Percentiles rank a stretch among this genome's conserved stretches.
These are phyloP conservation scores for Avicennia marina DNA, from an alignment of 257 asterid genomes.

Conservation along the genomic window DNA sequence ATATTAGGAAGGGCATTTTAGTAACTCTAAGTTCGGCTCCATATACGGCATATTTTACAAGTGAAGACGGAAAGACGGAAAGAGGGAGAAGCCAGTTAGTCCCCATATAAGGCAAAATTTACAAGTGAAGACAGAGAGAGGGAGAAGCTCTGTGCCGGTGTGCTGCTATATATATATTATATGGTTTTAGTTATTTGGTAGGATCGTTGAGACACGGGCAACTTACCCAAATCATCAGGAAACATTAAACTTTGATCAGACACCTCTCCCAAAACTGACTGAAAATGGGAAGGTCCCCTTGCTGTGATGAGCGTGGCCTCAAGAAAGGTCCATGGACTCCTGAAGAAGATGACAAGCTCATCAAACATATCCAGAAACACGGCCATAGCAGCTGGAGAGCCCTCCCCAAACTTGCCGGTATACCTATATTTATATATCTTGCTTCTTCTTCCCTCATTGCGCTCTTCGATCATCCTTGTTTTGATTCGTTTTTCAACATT, in stretches of 20 bases:
- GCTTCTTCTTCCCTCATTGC: neutral
- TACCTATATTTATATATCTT: neutral
- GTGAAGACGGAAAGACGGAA: too few relatives aligned
- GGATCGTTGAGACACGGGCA: slow-evolving; percentile 41
- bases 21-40: too few relatives aligned
- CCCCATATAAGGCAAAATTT: slow-evolving; percentile 2
- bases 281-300: slow-evolving; percentile 71
- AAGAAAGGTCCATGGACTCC: slow-evolving; percentile 92
- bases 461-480: too few relatives aligned
- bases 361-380: slow-evolving; percentile 51
- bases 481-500: too few relatives aligned
- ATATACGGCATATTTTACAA: too few relatives aligned
- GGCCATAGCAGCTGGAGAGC: slow-evolving; percentile 96
- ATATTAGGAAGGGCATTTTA: too few relatives aligned
- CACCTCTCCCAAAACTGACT: neutral
- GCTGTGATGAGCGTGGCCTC: slow-evolving; percentile 65
- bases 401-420: slow-evolving; percentile 86
- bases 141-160: neutral
- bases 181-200: slow-evolving; percentile 44
- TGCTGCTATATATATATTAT: slow-evolving; percentile 18
- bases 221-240: slow-evolving; percentile 15
- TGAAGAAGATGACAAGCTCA: slow-evolving; percentile 76
- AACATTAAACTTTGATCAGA: slow-evolving; percentile 7
- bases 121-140: slow-evolving; percentile 25
- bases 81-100: too few relatives aligned